Base-by-base conservation (phyloP, 2,329 filamentous ascomycete genomes). In the Fusarium incarnatum region DNA sequence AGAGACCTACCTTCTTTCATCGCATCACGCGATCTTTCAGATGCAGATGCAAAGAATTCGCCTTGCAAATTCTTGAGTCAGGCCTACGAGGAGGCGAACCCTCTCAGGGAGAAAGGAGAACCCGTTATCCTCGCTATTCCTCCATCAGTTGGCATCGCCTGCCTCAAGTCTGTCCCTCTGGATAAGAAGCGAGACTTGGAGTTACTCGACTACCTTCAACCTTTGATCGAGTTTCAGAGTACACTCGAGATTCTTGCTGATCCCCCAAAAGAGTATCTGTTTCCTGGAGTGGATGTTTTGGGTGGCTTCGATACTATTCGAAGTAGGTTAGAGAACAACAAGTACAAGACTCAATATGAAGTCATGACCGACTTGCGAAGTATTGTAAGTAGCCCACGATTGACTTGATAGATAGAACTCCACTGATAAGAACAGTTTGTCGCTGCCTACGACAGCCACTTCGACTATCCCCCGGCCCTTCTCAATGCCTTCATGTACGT, bases 151-250 rank as follows among this genome's bases (percentile, higher is more conserved):
- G 73, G 63, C 3, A 59, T 75, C 27, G 68, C 71, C 3, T 75
- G 73, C 46, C 62, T 75, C 45, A 75, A 75, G 44, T 74, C 71
- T 12, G 65, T 75, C 23, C 73, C 73, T 13, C 45, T 75, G 20
- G 70, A 72, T 15, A 75, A 73, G 60, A 42, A 74, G 32, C 64
- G 73, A 8, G 73, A 75, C 23, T 61, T 75, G 32, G 70, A 64
- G 23, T 44, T 75, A 18, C 48, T 75, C 6, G 70, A 75, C 15
- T 75, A 71, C 16, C 45, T 75, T 2, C 42, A 65, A 5, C 73
- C 73, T 15, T 50, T 65, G 16, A 37, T 75, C 8, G 27, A 46
- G 3, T 74, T 75, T 12, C 73, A 75, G 15, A 74, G 63, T 56
- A 75, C 73, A 2, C 57, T 75, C 16, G 73, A 75, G 47, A 58